Percentiles rank a stretch among this genome's conserved stretches.
phyloP scores from a whole-genome alignment of 129 eudicot genomes.

The Escallonia rubra region DNA sequence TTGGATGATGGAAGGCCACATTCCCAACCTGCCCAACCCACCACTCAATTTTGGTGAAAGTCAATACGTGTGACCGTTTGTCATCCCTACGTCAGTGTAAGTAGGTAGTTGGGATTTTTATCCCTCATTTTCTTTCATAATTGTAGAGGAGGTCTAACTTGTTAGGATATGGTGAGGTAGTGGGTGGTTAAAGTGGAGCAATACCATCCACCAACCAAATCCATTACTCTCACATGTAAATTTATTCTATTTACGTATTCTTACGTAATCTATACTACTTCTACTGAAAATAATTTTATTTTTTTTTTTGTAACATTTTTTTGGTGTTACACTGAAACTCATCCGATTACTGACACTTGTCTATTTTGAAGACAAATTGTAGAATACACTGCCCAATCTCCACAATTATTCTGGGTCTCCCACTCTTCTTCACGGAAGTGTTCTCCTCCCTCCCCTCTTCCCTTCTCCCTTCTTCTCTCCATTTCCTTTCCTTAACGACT shows the following conservation, averaged over 20 bases:
- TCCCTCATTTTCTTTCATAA: conserved; percentile 8
- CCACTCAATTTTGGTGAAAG: background rate
- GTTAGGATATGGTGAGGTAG: background rate
- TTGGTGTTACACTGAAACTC: too few relatives aligned
- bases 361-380: too few relatives aligned
- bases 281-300: too few relatives aligned
- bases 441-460: too few relatives aligned
- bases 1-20: background rate
- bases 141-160: conserved; percentile 5
- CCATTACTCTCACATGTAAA: background rate
- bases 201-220: conserved; percentile 24
- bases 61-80: conserved; percentile 4
- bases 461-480: too few relatives aligned
- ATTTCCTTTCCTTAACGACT: too few relatives aligned
- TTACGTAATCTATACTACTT: background rate
- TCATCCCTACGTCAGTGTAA: conserved; percentile 22
- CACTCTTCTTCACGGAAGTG: too few relatives aligned
- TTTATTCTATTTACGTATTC: background rate
- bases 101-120: conserved; percentile 15
- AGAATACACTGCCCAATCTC: too few relatives aligned
- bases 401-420: too few relatives aligned
- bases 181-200: conserved; percentile 28
- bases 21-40: conserved; percentile 14
- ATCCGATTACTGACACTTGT: too few relatives aligned
- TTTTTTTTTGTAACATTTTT: too few relatives aligned